Evolutionary conservation across 176 grass and related monocot species (phyloP).

Genomic region (Paspalum notatum): DNA sequence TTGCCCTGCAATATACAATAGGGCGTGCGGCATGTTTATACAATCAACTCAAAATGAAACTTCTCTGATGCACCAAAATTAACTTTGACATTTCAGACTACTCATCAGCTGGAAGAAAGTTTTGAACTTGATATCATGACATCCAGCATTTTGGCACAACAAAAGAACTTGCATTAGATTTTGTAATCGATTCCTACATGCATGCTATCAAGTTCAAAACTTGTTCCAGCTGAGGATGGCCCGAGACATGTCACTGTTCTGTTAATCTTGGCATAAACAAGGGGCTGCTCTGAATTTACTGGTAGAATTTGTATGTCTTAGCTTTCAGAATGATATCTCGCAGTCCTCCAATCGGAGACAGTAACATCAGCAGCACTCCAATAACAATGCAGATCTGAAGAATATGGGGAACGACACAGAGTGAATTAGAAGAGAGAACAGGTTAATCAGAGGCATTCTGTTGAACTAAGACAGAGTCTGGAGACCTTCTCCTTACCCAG

Average conservation of each 20-base stretch:
- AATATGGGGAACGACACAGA: not conserved
- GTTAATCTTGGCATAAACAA: not conserved
- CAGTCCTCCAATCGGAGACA: slow-evolving; percentile 81
- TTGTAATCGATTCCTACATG: no score
- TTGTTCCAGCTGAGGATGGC: not conserved
- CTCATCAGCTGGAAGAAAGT: no score
- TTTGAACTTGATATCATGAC: no score
- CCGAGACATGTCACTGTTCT: not conserved
- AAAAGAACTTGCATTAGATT: no score
- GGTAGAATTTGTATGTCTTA: slow-evolving; percentile 73
- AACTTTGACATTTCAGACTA: no score
- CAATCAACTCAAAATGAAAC: no score
- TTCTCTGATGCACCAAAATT: no score
- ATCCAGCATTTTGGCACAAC: no score
- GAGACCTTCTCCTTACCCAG: slow-evolving; percentile 53
- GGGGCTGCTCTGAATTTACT: not conserved
- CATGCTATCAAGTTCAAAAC: no score
- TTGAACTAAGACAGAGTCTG: not conserved
- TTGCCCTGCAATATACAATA: no score
- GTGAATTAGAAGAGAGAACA: not conserved
- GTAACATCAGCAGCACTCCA: slow-evolving; percentile 68
- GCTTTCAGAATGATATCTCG: slow-evolving; percentile 63
- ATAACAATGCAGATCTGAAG: slow-evolving; percentile 87
- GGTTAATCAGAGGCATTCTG: not conserved
- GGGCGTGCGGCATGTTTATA: no score